Conservation (phyloP, 306 rosid genomes). For the Quercus berberidifolia region DNA sequence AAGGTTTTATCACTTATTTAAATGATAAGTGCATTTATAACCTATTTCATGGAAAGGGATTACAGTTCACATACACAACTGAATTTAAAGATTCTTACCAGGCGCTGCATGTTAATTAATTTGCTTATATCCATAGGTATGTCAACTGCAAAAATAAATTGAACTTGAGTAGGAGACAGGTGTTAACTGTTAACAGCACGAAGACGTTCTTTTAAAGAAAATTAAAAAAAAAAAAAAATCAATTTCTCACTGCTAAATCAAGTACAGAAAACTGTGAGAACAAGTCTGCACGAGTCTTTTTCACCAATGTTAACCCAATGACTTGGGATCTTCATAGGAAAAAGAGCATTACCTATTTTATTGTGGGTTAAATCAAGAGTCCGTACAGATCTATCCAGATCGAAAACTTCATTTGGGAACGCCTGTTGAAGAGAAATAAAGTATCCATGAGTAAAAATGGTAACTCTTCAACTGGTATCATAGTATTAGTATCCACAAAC, state of each 20-base stretch:
- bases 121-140: conserved; percentile 78
- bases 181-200: not conserved
- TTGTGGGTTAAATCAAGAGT: conserved; percentile 84
- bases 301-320: conserved; percentile 1
- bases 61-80: conserved; percentile 14
- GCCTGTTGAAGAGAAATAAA: conserved; percentile 37
- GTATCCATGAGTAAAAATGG: conserved; percentile 8
- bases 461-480: not conserved
- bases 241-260: not conserved
- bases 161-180: not conserved
- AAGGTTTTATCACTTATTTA: not conserved
- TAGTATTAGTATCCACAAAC: not conserved
- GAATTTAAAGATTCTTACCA: conserved; percentile 51
- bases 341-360: conserved; percentile 56
- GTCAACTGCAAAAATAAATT: conserved; percentile 60
- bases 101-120: conserved; percentile 71
- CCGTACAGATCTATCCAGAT: conserved; percentile 72
- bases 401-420: conserved; percentile 81
- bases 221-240: not conserved
- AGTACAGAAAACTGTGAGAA: not conserved
- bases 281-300: conserved; percentile 12
- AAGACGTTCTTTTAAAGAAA: not conserved
- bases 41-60: not conserved
- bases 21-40: not conserved
- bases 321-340: not conserved